Evolutionary conservation across 1,139 yeast genomes (phyloP).

Genomic region (Meyerozyma athensensis): DNA sequence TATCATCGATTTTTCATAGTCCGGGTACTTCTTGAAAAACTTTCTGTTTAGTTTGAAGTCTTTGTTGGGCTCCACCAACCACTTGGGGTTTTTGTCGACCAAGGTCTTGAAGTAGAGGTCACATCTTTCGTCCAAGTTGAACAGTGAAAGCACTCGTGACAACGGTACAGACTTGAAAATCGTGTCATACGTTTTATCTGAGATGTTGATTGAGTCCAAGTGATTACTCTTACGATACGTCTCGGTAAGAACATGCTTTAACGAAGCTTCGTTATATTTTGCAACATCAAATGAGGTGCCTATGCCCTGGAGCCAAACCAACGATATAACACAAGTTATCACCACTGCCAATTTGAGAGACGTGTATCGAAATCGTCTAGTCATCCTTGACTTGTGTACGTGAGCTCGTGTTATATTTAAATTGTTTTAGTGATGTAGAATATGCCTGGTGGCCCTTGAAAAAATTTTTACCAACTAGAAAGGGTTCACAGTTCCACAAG

Average conservation of each 20-base stretch:
- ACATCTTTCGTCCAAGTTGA: slow-evolving; percentile 3
- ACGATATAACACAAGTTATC: background rate
- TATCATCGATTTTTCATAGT: slow-evolving; percentile 6
- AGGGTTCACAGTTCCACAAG: no score
- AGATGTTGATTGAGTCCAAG: background rate
- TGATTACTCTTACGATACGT: background rate
- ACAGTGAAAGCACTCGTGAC: background rate
- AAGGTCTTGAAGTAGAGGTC: slow-evolving; percentile 10
- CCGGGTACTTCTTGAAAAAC: slow-evolving; percentile 6
- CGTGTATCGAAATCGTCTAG: background rate
- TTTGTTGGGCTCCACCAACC: slow-evolving; percentile 9
- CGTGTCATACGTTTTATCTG: background rate
- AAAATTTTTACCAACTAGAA: no score
- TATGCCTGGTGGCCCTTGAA: no score
- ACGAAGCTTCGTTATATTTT: background rate
- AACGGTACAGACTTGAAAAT: background rate
- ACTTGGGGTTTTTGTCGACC: slow-evolving; percentile 9
- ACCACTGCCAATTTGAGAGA: background rate
- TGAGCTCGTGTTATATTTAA: no score
- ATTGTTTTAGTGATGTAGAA: no score
- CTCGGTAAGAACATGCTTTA: background rate
- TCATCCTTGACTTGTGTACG: no score
- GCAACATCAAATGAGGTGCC: background rate
- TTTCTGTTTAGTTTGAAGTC: slow-evolving; percentile 5
- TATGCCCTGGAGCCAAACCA: background rate